phyloP scores from a whole-genome alignment of 345 rosid species.

The Ricinus communis region DNA sequence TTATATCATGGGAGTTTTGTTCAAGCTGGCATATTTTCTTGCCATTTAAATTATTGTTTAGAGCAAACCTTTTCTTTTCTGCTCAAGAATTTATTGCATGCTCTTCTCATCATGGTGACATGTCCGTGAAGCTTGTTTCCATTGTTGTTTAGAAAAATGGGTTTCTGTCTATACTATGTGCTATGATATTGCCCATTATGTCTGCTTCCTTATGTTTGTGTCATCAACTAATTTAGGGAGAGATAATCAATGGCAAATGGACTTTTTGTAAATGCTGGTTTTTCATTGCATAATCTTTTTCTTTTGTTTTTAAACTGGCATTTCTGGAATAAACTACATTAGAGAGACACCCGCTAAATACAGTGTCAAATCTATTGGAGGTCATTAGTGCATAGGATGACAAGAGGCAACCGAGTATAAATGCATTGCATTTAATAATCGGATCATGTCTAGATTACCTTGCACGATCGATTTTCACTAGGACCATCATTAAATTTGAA shows the following conservation, averaged over 20 bases:
- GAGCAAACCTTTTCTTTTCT: not conserved
- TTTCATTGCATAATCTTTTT: not conserved
- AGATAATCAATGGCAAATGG: not conserved
- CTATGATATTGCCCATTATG: not conserved
- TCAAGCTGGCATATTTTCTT: not conserved
- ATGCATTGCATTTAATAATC: too few relatives aligned
- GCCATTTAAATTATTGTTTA: not conserved
- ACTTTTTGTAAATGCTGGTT: not conserved
- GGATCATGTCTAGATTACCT: too few relatives aligned
- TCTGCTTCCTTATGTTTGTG: not conserved
- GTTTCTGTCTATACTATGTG: too few relatives aligned
- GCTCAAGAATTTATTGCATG: not conserved
- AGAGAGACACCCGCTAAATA: too few relatives aligned
- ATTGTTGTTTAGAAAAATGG: too few relatives aligned
- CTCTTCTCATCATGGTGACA: not conserved
- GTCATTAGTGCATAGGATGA: too few relatives aligned
- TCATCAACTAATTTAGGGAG: not conserved
- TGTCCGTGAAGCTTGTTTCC: not conserved
- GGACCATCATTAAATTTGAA: too few relatives aligned
- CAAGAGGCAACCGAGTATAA: too few relatives aligned
- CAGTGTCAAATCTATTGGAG: too few relatives aligned
- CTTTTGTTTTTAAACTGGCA: not conserved
- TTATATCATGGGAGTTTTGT: not conserved
- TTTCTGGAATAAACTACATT: too few relatives aligned
- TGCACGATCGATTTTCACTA: too few relatives aligned